Conservation (phyloP, 306 rosid genomes). For the Pachyrhizus erosus region DNA sequence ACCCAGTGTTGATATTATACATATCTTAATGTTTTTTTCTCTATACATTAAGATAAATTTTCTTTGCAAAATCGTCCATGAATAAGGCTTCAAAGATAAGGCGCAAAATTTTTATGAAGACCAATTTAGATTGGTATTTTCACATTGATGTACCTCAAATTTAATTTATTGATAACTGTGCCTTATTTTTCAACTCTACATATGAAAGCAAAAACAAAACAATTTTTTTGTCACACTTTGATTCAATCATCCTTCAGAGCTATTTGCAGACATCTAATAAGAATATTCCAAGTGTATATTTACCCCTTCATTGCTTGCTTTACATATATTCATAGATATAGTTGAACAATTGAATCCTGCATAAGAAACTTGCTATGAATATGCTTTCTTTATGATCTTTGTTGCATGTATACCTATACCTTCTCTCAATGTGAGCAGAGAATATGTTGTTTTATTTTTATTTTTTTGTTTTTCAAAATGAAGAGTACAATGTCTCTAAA, state of each 20-base stretch:
- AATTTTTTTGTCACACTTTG: neutral
- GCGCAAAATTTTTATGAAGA: neutral
- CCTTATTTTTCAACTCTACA: neutral
- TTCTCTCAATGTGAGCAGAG: no score
- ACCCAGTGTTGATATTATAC: neutral
- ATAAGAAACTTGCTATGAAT: slow-evolving; percentile 6
- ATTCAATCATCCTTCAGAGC: neutral
- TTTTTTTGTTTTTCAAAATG: no score
- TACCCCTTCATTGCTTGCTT: neutral
- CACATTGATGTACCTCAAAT: neutral
- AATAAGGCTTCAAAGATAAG: neutral
- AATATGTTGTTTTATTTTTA: no score
- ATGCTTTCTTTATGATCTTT: neutral
- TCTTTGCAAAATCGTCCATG: neutral
- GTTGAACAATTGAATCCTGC: neutral
- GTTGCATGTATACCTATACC: slow-evolving; percentile 1
- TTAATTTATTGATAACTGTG: neutral
- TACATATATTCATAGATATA: neutral
- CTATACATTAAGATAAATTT: neutral
- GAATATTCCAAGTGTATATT: neutral
- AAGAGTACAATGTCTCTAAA: no score
- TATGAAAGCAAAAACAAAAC: neutral
- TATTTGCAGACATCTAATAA: neutral
- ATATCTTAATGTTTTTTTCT: neutral
- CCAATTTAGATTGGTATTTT: neutral